Conservation (phyloP, 306 rosid species). For the Glycine latifolia region DNA sequence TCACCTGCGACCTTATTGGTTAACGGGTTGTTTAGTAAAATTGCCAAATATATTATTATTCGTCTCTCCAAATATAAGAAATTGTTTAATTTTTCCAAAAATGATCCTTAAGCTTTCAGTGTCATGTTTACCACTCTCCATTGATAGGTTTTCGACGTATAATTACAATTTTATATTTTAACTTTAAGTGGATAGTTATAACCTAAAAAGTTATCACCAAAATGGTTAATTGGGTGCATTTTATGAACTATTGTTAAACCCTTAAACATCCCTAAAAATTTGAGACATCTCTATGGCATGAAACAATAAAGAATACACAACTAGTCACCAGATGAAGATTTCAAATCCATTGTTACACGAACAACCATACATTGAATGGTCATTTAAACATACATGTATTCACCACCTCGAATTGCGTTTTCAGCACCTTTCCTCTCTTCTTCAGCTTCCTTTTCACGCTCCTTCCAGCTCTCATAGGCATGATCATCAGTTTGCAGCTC, state of each 20-base stretch:
- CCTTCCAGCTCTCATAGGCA: constrained; percentile 95
- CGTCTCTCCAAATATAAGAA: no score
- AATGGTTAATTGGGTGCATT: not conserved
- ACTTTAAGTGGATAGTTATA: not conserved
- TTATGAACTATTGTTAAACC: not conserved
- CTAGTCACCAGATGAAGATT: constrained; percentile 14
- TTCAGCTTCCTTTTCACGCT: constrained; percentile 93
- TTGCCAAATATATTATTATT: no score
- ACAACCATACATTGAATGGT: constrained; percentile 7
- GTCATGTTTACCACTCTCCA: no score
- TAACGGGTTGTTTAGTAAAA: no score
- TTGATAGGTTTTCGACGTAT: no score
- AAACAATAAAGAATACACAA: constrained; percentile 39
- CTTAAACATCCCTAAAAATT: not conserved
- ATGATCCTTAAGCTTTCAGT: no score
- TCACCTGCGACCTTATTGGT: no score
- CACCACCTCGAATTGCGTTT: constrained; percentile 93
- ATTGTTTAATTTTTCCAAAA: no score
- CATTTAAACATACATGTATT: constrained; percentile 87
- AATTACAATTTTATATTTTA: no score
- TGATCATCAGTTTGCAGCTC: constrained; percentile 93
- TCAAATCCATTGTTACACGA: constrained; percentile 24
- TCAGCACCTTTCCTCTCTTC: constrained; percentile 95
- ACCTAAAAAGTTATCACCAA: not conserved
- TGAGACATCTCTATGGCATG: constrained; percentile 13